Evolutionary conservation across 352 stramenopile species (phyloP).

Genomic region (Pythium oligandrum): DNA sequence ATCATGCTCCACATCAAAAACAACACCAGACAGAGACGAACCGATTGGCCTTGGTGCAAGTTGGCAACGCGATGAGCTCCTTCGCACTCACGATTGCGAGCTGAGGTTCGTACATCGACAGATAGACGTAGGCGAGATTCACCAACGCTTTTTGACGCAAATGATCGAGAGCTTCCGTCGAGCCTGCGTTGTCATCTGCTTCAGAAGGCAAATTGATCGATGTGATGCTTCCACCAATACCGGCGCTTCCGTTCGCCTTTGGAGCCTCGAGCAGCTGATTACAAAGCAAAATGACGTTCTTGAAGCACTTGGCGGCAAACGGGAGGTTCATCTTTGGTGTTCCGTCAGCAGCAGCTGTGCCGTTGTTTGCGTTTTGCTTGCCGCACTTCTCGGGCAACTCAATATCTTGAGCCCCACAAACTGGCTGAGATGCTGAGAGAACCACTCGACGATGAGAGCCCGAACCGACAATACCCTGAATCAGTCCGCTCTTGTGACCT

Average conservation of each 20-base stretch:
- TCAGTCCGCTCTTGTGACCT: conserved; percentile 79
- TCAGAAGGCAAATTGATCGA: no score
- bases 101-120: conserved; percentile 89
- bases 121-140: conserved; percentile 88
- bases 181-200: conserved; percentile 2
- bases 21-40: conserved; percentile 12
- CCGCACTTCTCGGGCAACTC: conserved; percentile 55
- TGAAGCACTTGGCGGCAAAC: conserved; percentile 86
- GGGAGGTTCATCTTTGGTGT: conserved; percentile 77
- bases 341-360: conserved; percentile 10
- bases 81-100: conserved; percentile 81
- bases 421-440: conserved; percentile 62
- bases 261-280: conserved; percentile 60
- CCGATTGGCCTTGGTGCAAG: conserved; percentile 68
- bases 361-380: conserved; percentile 27
- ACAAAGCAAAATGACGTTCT: conserved; percentile 81
- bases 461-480: conserved; percentile 72
- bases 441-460: conserved; percentile 80
- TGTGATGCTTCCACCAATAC: neutral
- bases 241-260: conserved; percentile 13
- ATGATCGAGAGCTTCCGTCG: conserved; percentile 32
- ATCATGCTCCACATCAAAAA: conserved; percentile 1
- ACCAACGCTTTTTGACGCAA: conserved; percentile 83
- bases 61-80: conserved; percentile 61
- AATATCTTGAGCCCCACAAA: conserved; percentile 57